phyloP scores from a whole-genome alignment of 1,284 basidiomycete genomes.

The Apiotrichum montevideense region DNA sequence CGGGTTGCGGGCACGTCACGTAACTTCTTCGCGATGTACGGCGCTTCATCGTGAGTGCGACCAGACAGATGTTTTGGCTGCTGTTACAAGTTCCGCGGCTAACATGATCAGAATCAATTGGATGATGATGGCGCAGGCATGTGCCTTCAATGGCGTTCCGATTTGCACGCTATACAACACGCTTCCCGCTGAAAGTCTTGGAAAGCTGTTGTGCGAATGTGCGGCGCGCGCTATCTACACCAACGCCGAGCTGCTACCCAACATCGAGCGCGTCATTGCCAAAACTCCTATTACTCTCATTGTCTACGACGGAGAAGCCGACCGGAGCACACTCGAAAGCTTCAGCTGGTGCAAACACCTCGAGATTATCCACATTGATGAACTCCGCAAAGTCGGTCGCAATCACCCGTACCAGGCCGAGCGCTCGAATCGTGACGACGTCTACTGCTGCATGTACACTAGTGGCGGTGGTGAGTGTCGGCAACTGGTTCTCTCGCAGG shows the following conservation, averaged over 20 bases:
- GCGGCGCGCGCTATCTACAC: constrained; percentile 65
- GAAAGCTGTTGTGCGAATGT: constrained; percentile 87
- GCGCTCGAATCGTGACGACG: constrained; percentile 57
- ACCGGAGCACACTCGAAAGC: constrained; percentile 55
- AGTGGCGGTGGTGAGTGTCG: constrained; percentile 54
- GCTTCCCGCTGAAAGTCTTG: constrained; percentile 76
- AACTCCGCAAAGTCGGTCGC: constrained; percentile 62
- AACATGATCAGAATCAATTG: constrained; percentile 55
- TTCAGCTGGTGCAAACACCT: constrained; percentile 52
- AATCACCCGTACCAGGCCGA: constrained; percentile 53
- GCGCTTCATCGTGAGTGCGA: constrained; percentile 70
- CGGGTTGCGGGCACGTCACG: constrained; percentile 1
- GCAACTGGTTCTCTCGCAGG: background rate
- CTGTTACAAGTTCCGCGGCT: background rate
- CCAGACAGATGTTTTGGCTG: background rate
- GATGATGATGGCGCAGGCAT: constrained; percentile 83
- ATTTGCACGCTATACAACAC: constrained; percentile 97
- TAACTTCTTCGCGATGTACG: constrained; percentile 80
- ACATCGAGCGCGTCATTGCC: constrained; percentile 60
- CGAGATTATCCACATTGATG: constrained; percentile 60
- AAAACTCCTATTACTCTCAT: constrained; percentile 71
- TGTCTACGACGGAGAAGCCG: constrained; percentile 75
- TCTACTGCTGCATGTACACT: constrained; percentile 93
- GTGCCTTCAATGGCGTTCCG: constrained; percentile 64
- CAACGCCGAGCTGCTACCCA: constrained; percentile 78